Evolutionary conservation across 768 basidiomycete genomes (phyloP).

Genomic region (Pleurotus tuber-regium): DNA sequence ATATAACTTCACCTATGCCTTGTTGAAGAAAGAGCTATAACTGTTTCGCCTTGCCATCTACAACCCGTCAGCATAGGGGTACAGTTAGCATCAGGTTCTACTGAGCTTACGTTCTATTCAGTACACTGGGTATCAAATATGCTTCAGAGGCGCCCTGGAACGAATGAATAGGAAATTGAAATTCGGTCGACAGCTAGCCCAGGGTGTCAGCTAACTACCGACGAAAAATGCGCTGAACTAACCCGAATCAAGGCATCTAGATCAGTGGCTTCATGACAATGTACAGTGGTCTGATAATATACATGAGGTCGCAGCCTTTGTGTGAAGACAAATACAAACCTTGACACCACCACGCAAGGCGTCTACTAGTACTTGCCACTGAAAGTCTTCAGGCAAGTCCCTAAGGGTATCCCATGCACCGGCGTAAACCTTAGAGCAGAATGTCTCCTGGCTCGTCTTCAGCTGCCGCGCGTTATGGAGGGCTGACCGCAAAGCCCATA

Average conservation of each 20-base stretch:
- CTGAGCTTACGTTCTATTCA: conserved; percentile 68
- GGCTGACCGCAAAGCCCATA: conserved; percentile 78
- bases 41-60: conserved; percentile 40
- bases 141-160: conserved; percentile 90
- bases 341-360: conserved; percentile 86
- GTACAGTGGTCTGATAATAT: conserved; percentile 48
- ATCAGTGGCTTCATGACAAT: conserved; percentile 76
- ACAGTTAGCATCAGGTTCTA: not conserved
- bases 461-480: conserved; percentile 73
- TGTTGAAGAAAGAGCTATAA: conserved; percentile 78
- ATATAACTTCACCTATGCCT: conserved; percentile 27
- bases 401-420: conserved; percentile 39
- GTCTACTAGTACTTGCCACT: conserved; percentile 80
- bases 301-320: no score
- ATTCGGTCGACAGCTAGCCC: conserved; percentile 80
- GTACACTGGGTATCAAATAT: conserved; percentile 79
- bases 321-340: conserved; percentile 32
- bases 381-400: conserved; percentile 64
- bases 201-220: not conserved
- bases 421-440: conserved; percentile 59
- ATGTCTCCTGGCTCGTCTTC: conserved; percentile 67
- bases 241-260: conserved; percentile 67
- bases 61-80: not conserved
- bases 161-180: conserved; percentile 77
- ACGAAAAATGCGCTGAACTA: conserved; percentile 22